Evolutionary conservation across 352 stramenopile species (phyloP).

Genomic region (Thalassiosira mediterranea): DNA sequence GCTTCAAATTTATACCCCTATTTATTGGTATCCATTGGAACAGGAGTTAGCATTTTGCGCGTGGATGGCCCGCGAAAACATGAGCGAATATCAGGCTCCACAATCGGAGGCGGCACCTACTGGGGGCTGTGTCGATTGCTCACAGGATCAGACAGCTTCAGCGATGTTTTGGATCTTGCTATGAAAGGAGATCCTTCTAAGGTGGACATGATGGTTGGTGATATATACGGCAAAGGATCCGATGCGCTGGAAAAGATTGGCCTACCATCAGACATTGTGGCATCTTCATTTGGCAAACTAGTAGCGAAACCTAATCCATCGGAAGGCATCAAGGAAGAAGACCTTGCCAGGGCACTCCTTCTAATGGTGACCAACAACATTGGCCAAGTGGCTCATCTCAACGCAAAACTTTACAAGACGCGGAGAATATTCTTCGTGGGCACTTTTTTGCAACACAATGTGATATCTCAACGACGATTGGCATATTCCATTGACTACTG

Average conservation of each 20-base stretch:
- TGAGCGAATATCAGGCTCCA: slow-evolving; percentile 97
- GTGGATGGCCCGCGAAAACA: slow-evolving; percentile 92
- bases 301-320: slow-evolving; percentile 85
- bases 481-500: slow-evolving; percentile 96
- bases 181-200: slow-evolving; percentile 84
- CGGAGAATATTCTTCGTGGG: slow-evolving; percentile 90
- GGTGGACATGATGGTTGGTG: slow-evolving; percentile 91
- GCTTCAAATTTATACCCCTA: slow-evolving; percentile 89
- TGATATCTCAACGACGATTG: slow-evolving; percentile 88
- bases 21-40: slow-evolving; percentile 98
- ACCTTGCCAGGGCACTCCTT: slow-evolving; percentile 94
- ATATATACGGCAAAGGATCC: slow-evolving; percentile 95
- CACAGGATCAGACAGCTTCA: slow-evolving; percentile 87
- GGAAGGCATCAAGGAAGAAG: slow-evolving; percentile 89
- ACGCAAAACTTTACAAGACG: slow-evolving; percentile 93
- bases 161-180: slow-evolving; percentile 86
- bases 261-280: slow-evolving; percentile 85
- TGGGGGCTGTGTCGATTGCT: slow-evolving; percentile 96
- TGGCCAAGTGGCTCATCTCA: slow-evolving; percentile 97
- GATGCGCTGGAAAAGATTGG: slow-evolving; percentile 80
- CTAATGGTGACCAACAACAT: slow-evolving; percentile 99
- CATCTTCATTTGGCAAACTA: slow-evolving; percentile 97
- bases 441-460: slow-evolving; percentile 98
- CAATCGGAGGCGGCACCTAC: slow-evolving; percentile 98
- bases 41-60: slow-evolving; percentile 93